Base-by-base conservation (phyloP, 2,329 filamentous ascomycete species). In the Incumbomyces delicatus region DNA sequence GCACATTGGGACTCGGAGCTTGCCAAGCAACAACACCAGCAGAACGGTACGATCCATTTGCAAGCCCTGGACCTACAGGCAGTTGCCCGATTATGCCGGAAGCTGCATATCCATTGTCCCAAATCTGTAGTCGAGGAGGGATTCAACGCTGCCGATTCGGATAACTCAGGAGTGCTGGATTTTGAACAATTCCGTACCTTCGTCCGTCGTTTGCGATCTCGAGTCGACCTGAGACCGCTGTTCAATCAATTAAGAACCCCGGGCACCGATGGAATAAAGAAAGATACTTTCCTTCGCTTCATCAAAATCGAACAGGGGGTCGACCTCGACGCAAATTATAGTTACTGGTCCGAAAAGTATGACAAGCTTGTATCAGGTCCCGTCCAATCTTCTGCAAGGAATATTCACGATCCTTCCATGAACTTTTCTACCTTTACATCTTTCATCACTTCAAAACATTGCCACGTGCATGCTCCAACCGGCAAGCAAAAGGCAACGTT, bases 31-130 rank as follows among this genome's bases (percentile, higher is more conserved):
- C 75, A 83, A 47, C 80, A 76, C 53, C 71, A 73, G 6, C 68
- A 65, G 43, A 64, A 69, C 7, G 71, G 74, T 46, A 61, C 64
- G 2, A 65, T 72, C 5, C 78, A 78, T 22, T 77, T 82, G 6
- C 83, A 88, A 57, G 78, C 77, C 45, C 79, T 96, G 44, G 82
- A 90, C 55, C 78, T 94, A 45, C 73, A 75, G 13, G 85, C 85
- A 10, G 83, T 95, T 27, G 83, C 89, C 61, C 81, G 82, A 49
- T 75, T 96, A 12, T 96, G 92, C 67, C 84, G 85, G 50, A 89
- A 83, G 58, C 72, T 96, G 39, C 89, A 96, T 63, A 95, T 98
- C 58, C 89, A 95, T 64, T 87, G 86, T 58, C 85, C 87, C 2
- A 79, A 82, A 50, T 76, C 78, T 46, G 82, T 85, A 38, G 71